Evolutionary conservation across 2,329 filamentous ascomycete genomes (phyloP), one percentile per base, ranked within the genome.

Genomic region (Blastomyces silverae): DNA sequence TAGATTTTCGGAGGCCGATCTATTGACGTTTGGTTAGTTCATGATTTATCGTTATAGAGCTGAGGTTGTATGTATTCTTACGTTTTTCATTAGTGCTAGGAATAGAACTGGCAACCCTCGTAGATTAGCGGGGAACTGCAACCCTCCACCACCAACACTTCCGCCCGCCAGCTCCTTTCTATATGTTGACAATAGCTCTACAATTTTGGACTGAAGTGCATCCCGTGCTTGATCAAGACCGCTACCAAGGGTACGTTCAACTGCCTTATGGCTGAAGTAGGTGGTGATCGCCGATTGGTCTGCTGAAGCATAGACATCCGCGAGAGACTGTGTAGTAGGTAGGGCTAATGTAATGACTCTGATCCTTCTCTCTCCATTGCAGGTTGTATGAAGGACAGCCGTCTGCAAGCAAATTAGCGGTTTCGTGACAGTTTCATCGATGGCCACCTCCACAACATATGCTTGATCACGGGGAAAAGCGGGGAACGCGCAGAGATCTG

Each of bases 371-470:
- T 99, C 94, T 62, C 94, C 94, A 73, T 97, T 97, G 82, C 93
- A 97, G 1, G 92, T 99, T 1, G 94, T 99, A 77, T 99, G 94
- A 42, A 99, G 84, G 11, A 99, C 93, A 62, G 94, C 94, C 17
- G 92, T 89, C 79, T 99, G 92, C 80, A 97, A 82, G 77, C 92
- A 97, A 57, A 96, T 89, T 68, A 96, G 89, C 56, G 91, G 91
- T 81, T 96, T 96, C 58, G 88, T 90, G 67, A 99, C 83, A 46
- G 87, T 94, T 80, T 99, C 94, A 71, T 99, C 94, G 69, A 99
- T 97, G 17, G 94, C 92, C 64, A 99, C 95, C 78, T 99, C 94
- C 25, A 99, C 93, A 55, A 97, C 94, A 74, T 97, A 97, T 68
- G 90, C 92, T 77, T 99, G 94, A 73, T 99, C 94, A 74, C 94